These are phyloP conservation scores for Nemania serpens DNA, from an alignment of 2,329 filamentous ascomycete genomes.

Conservation along the genomic window DNA sequence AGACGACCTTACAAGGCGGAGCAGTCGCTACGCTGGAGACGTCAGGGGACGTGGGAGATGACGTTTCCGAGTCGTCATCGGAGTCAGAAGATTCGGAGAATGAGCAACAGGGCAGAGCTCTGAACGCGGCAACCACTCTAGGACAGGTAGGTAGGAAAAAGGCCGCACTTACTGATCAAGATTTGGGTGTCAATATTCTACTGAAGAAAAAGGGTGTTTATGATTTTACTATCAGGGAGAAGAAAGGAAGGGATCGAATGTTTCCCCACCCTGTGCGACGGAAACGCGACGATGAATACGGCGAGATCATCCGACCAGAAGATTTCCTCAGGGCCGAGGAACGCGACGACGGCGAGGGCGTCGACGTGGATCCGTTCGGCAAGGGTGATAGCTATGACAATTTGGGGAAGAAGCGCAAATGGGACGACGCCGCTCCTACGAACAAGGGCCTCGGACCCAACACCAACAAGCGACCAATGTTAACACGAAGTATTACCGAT, in stretches of 20 bases:
- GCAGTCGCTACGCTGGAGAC: constrained; percentile 71
- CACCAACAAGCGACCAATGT: constrained; percentile 64
- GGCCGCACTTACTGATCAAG: constrained; percentile 82
- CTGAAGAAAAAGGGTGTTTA: constrained; percentile 88
- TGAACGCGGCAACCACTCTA: constrained; percentile 86
- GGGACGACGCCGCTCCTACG: constrained; percentile 69
- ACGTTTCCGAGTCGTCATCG: constrained; percentile 83
- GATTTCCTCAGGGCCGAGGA: constrained; percentile 94
- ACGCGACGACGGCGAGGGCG: constrained; percentile 73
- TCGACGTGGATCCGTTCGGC: constrained; percentile 59
- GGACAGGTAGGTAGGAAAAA: constrained; percentile 86
- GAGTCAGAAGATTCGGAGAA: constrained; percentile 87
- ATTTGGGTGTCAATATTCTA: constrained; percentile 88
- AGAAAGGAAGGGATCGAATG: constrained; percentile 89
- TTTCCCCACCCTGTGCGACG: constrained; percentile 85
- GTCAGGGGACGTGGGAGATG: constrained; percentile 75
- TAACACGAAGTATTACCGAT: constrained; percentile 48
- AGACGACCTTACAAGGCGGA: constrained; percentile 76
- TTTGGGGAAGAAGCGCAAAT: constrained; percentile 91
- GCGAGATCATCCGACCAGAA: constrained; percentile 89
- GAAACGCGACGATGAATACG: constrained; percentile 86
- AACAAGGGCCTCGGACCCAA: constrained; percentile 49
- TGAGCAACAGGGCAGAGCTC: constrained; percentile 86
- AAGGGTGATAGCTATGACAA: constrained; percentile 61
- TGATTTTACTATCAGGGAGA: constrained; percentile 89